A percentile compares a stretch with the other conserved stretches of the same genome.
phyloP scores from a whole-genome alignment of 257 asterid species.

The Salvia hispanica region DNA sequence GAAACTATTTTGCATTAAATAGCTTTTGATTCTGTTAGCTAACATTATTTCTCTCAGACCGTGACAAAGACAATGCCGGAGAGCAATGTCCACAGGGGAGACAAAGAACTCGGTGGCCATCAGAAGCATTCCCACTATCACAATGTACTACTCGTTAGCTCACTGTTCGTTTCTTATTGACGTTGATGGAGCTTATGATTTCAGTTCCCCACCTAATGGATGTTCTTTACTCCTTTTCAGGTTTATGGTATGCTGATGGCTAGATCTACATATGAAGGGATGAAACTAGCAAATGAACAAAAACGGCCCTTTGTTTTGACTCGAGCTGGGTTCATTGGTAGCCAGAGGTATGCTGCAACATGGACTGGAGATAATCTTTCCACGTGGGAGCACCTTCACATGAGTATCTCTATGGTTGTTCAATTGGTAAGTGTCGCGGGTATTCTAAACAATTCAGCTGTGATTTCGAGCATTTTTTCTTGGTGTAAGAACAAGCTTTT shows the following conservation, averaged over 20 bases:
- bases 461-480: constrained; percentile 12
- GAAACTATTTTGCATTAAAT: constrained; percentile 11
- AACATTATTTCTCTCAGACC: constrained; percentile 49
- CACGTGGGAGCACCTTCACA: constrained; percentile 96
- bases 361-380: constrained; percentile 99
- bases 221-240: constrained; percentile 35
- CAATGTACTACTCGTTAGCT: constrained; percentile 55
- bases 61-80: constrained; percentile 98
- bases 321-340: constrained; percentile 95
- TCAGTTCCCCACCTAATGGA: background rate
- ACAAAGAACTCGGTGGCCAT: constrained; percentile 79
- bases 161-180: constrained; percentile 11
- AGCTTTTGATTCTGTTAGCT: constrained; percentile 25
- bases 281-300: constrained; percentile 71
- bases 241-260: constrained; percentile 99
- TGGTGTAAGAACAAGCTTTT: background rate
- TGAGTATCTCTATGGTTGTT: constrained; percentile 95
- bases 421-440: constrained; percentile 68
- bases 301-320: constrained; percentile 95
- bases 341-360: constrained; percentile 96
- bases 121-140: constrained; percentile 89
- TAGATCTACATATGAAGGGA: constrained; percentile 89
- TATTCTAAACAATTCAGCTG: constrained; percentile 11
- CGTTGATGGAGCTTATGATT: constrained; percentile 11
- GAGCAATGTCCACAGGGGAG: constrained; percentile 87